A percentile compares a stretch with the other conserved stretches of the same genome.
These are phyloP conservation scores for Lignosus rhinocerotis DNA, from an alignment of 1,284 basidiomycete species.

Conservation along the genomic window DNA sequence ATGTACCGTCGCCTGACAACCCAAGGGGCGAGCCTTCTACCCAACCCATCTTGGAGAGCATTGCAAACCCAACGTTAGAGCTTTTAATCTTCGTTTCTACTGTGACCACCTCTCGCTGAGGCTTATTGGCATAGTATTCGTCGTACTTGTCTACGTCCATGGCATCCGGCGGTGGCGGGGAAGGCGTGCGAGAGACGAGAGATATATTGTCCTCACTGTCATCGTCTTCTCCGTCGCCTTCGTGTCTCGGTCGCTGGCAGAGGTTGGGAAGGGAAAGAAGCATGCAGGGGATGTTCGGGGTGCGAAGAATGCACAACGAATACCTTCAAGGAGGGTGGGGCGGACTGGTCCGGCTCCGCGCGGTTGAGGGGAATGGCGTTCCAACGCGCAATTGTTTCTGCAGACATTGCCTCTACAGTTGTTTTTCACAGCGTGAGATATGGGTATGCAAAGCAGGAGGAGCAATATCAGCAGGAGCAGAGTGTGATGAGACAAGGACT, in stretches of 20 bases:
- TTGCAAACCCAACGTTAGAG: constrained; percentile 75
- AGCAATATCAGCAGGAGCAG: background rate
- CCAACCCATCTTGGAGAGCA: constrained; percentile 82
- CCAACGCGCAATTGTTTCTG: constrained; percentile 65
- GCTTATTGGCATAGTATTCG: constrained; percentile 52
- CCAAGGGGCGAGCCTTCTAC: constrained; percentile 75
- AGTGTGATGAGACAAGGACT: background rate
- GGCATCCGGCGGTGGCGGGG: constrained; percentile 41
- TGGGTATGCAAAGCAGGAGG: background rate
- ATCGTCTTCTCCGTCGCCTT: constrained; percentile 39
- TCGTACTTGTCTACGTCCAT: constrained; percentile 73
- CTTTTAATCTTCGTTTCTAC: constrained; percentile 77
- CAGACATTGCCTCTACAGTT: constrained; percentile 49
- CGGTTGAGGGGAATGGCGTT: constrained; percentile 61
- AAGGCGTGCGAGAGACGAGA: constrained; percentile 71
- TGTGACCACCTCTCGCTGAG: constrained; percentile 61
- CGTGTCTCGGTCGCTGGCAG: constrained; percentile 55
- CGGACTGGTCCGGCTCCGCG: constrained; percentile 31
- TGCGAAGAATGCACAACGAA: constrained; percentile 50
- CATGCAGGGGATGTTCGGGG: constrained; percentile 35
- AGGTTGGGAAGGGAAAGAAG: constrained; percentile 31
- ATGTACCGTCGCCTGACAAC: constrained; percentile 68
- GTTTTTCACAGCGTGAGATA: background rate
- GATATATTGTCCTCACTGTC: constrained; percentile 62
- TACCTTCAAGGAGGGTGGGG: constrained; percentile 58